phyloP scores from a whole-genome alignment of 2,329 filamentous ascomycete genomes.

The Chrysoporthe cubensis region DNA sequence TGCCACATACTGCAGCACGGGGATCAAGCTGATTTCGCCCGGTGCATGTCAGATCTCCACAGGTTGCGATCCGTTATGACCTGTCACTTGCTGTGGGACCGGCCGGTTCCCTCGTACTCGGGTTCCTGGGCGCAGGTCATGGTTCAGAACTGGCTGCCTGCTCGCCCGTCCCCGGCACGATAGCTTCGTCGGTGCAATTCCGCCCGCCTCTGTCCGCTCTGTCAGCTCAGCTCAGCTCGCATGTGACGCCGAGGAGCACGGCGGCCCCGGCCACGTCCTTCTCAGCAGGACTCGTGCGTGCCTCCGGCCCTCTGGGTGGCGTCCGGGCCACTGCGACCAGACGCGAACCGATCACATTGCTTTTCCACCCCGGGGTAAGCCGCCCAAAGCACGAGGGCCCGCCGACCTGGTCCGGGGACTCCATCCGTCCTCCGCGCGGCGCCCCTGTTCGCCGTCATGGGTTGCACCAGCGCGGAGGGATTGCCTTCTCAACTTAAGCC shows the following conservation, averaged over 20 bases:
- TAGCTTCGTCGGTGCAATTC: not conserved
- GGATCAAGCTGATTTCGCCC: slow-evolving; percentile 17
- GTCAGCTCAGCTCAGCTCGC: not conserved
- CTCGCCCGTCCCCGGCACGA: not conserved
- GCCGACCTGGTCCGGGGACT: slow-evolving; percentile 17
- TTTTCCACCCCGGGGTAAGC: slow-evolving; percentile 6
- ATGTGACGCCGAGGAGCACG: not conserved
- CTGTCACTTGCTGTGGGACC: slow-evolving; percentile 22
- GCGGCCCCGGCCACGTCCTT: not conserved
- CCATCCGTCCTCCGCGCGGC: slow-evolving; percentile 14
- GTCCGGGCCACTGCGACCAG: slow-evolving; percentile 16
- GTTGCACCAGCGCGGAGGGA: slow-evolving; percentile 2
- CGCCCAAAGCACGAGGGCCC: slow-evolving; percentile 4
- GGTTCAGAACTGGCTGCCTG: slow-evolving; percentile 8
- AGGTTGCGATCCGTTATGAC: slow-evolving; percentile 17
- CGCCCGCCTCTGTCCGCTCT: not conserved
- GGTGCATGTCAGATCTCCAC: slow-evolving; percentile 28
- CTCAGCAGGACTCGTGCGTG: not conserved
- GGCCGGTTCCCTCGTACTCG: slow-evolving; percentile 6
- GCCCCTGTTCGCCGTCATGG: slow-evolving; percentile 11
- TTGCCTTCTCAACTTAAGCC: not conserved
- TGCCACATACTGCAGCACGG: slow-evolving; percentile 12
- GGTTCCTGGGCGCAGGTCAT: slow-evolving; percentile 8
- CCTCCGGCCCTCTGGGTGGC: slow-evolving; percentile 7
- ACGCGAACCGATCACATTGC: slow-evolving; percentile 15